Evolutionary conservation across 1,284 basidiomycete genomes (phyloP), one percentile per base, ranked within the genome.

Genomic region (Wallemia hederae): DNA sequence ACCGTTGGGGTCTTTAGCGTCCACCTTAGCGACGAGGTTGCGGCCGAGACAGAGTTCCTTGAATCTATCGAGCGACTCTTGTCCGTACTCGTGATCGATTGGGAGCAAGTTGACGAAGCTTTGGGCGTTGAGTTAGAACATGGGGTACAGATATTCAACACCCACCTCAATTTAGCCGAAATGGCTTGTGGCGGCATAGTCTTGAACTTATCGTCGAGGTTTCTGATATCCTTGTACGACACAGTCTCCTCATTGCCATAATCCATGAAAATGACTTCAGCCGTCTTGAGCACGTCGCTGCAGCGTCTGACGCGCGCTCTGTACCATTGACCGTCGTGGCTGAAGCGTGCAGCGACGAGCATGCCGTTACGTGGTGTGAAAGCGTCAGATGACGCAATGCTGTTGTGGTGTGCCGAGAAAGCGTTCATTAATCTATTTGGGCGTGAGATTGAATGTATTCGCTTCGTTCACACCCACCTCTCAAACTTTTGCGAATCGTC

Each of bases 11-110:
- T 92, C 90, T 66, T 76, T 80, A 67, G 83, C 78, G 70, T 96
- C 90, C 62, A 90, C 73, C 72, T 90, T 92, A 33, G 88, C 90
- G 56, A 94, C 75, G 28, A 96, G 77, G 69, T 89, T 88, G 61
- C 85, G 82, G 27, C 85, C 86, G 71, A 69, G 60, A 11, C 84
- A 85, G 24, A 90, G 74, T 26, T 78, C 72, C 28, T 80, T 79
- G 80, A 96, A 94, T 60, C 84, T 81, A 62, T 86, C 81, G 60
- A 88, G 69, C 1, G 90, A 85, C 64, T 94, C 90, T 1, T 74
- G 68, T 60, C 83, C 79, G 71, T 94, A 91, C 65, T 94, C 90
- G 69, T 80, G 85, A 27, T 82, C 80, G 5, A 80, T 73, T 17
- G 78, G 78, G 11, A 80, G 78, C 31, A 91, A 76, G 70, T 87